Conservation (phyloP, 2,329 filamentous ascomycete species). For the Juglanconis sp. region DNA sequence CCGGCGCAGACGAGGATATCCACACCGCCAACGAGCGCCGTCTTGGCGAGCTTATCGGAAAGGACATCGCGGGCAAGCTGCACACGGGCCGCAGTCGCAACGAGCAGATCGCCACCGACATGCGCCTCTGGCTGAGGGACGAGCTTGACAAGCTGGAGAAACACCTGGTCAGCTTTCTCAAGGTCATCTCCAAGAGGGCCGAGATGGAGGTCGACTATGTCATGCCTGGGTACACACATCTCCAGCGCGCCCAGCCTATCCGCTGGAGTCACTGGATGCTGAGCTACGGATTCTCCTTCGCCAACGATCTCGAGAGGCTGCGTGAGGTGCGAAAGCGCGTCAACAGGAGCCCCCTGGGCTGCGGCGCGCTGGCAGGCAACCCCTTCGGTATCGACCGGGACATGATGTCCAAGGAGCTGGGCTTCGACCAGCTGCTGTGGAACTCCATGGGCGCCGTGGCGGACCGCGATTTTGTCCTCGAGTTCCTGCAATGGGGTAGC, state of each 20-base stretch:
- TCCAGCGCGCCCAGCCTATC: slow-evolving; percentile 78
- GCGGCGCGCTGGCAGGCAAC: slow-evolving; percentile 77
- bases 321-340: slow-evolving; percentile 71
- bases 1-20: slow-evolving; percentile 56
- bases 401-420: slow-evolving; percentile 74
- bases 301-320: slow-evolving; percentile 72
- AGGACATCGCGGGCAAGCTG: slow-evolving; percentile 80
- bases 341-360: slow-evolving; percentile 69
- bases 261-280: slow-evolving; percentile 81
- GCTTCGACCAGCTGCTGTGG: slow-evolving; percentile 71
- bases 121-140: slow-evolving; percentile 84
- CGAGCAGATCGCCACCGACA: slow-evolving; percentile 86
- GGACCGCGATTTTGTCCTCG: slow-evolving; percentile 79
- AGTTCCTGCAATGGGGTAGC: slow-evolving; percentile 76
- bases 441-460: slow-evolving; percentile 76
- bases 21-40: slow-evolving; percentile 71
- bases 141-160: slow-evolving; percentile 67
- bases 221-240: slow-evolving; percentile 87
- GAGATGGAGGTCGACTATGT: slow-evolving; percentile 72
- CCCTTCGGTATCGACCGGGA: slow-evolving; percentile 78
- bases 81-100: slow-evolving; percentile 87
- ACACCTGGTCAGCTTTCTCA: slow-evolving; percentile 66
- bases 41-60: slow-evolving; percentile 80
- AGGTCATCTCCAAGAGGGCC: slow-evolving; percentile 65
- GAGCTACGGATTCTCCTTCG: slow-evolving; percentile 69